A percentile compares a stretch with the other conserved stretches of the same genome.
These are phyloP conservation scores for Trametes cingulata DNA, from an alignment of 768 basidiomycete genomes.

Conservation along the genomic window DNA sequence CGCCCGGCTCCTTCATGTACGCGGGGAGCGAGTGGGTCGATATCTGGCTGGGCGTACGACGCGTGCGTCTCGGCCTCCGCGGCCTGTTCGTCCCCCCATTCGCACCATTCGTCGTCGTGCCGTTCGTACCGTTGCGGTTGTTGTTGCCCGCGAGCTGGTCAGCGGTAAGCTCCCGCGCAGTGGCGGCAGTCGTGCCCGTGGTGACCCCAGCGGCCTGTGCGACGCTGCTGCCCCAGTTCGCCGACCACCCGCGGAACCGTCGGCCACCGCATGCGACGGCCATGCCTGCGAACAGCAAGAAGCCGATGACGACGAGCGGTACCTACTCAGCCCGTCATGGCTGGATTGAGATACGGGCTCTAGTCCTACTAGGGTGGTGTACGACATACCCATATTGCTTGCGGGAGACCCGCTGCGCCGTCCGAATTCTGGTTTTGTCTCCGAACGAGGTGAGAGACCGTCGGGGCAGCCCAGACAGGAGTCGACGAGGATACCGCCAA, in stretches of 20 bases:
- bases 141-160: constrained; percentile 54
- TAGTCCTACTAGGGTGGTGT: background rate
- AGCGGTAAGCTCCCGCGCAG: constrained; percentile 48
- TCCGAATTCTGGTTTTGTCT: background rate
- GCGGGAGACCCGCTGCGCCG: background rate
- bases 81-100: constrained; percentile 12
- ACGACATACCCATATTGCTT: constrained; percentile 20
- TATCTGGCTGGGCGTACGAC: constrained; percentile 75
- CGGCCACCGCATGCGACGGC: constrained; percentile 17
- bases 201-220: constrained; percentile 15
- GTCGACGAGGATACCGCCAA: background rate
- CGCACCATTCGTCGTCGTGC: constrained; percentile 8
- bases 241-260: constrained; percentile 4
- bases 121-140: constrained; percentile 27
- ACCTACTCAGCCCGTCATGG: background rate
- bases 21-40: constrained; percentile 75
- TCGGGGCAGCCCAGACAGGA: constrained; percentile 7
- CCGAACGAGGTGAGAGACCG: background rate
- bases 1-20: constrained; percentile 85
- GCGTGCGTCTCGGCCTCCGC: constrained; percentile 47
- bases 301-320: constrained; percentile 18
- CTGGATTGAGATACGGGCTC: background rate
- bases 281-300: constrained; percentile 12
- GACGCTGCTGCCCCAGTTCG: constrained; percentile 5
- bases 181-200: constrained; percentile 2